Evolutionary conservation across 2,329 filamentous ascomycete species (phyloP), one percentile per base, ranked within the genome.

Genomic region (Penicillium sp.): DNA sequence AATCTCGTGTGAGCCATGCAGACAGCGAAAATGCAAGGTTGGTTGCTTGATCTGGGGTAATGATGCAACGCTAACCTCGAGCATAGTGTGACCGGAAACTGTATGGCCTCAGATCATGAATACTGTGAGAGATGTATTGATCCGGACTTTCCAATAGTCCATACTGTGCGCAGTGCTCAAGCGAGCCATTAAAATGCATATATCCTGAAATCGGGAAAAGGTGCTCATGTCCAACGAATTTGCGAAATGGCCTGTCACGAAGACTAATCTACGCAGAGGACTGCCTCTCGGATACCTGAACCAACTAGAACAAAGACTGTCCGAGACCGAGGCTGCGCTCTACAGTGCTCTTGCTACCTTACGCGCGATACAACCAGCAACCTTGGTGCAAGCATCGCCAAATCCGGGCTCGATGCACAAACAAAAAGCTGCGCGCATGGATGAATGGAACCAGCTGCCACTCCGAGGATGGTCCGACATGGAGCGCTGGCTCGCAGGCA

Each of bases 21-120:
- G 67, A 50, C 65, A 68, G 34, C 59, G 61, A 5, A 69, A 69
- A 60, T 68, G 65, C 59, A 68, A 68, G 47, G 66, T 68, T 39
- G 28, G 64, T 59, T 6, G 15, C 7, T 31, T 8, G 34, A 47
- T 38, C 15, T 17, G 4, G 11, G 11, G 11, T 14, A n/a, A 25
- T 38, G 31, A 12, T 38, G 4, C 42, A 38, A n/a, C n/a, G n/a
- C 60, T 67, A 11, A 66, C 45, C 7, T 54, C 12, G 42, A 25
- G 31, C 6, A 41, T 61, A 68, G 66, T 69, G 67, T 57, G 67
- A 69, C 31, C 65, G 67, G 22, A 62, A 47, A 45, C 48, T 69
- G 65, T 69, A 64, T 11, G 62, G 14, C 31, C 31, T 37, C 39
- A 38, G 20, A 47, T 28, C 34, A 20, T 51, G 4, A 17, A 37